Base-by-base conservation (phyloP, 768 basidiomycete genomes). In the Mycena amicta region DNA sequence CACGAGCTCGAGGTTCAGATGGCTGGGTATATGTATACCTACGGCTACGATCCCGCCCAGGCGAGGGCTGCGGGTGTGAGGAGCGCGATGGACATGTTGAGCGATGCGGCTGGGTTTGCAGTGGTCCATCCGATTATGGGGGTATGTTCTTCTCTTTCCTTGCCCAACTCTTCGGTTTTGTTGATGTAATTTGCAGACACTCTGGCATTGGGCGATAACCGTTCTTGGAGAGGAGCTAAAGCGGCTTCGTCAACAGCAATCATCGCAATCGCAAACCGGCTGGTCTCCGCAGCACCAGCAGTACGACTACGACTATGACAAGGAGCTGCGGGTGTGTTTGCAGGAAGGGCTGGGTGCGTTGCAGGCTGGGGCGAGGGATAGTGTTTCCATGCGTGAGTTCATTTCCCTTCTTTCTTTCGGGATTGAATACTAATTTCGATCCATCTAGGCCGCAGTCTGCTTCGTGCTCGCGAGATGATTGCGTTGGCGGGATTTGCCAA, bases 81-180 rank as follows among this genome's bases (percentile, higher is more conserved):
- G 22, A 75, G 80, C 15, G 80, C 82, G 23, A 72, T 70, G 51
- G 76, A 75, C 51, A 75, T 82, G 64, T 71, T 81, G 27, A 66
- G 69, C 23, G 75, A 75, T 56, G 68, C 77, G 15, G 72, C 71
- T 30, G 75, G 76, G 40, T 56, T 80, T 12, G 76, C 75, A 2
- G 69, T 71, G 59, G 68, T 81, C 26, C 81, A 79, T 65, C 79
- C 82, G 15, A 79, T 83, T 25, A 77, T 82, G 75, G 80, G 78
- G n/a, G 82, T 83, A 68, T 27, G n/a, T 46, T 46, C 28, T 39
- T 23, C n/a, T 33, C 8, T 26, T 53, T 53, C 27, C 50, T 55
- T 20, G 27, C 60, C 33, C 52, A 43, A 43, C 30, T 50, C 40
- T 50, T n/a, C 27, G 46, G 57, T 52, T 29, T 60, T 3, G 20